phyloP scores from a whole-genome alignment of 2,329 filamentous ascomycete species.

The Pestalotiopsis sp. region DNA sequence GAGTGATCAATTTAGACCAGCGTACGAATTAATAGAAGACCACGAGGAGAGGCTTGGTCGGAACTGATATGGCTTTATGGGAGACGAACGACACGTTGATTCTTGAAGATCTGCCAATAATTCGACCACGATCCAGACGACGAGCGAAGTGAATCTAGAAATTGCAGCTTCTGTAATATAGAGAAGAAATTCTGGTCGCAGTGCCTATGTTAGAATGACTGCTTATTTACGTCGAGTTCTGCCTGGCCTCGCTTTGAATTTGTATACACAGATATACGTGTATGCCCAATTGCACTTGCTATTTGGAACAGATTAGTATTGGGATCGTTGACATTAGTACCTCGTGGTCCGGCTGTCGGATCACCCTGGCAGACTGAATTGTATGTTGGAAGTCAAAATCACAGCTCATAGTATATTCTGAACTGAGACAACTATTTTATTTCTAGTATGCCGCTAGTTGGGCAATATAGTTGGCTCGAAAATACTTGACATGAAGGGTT shows the following conservation, averaged over 20 bases:
- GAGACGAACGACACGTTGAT: background rate
- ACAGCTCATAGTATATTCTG: background rate
- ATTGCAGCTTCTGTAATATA: background rate
- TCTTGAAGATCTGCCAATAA: background rate
- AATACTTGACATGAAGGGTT: background rate
- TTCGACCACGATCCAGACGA: background rate
- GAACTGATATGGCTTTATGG: constrained; percentile 43
- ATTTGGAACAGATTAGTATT: too few relatives aligned
- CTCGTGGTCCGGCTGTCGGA: too few relatives aligned
- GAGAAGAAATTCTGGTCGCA: background rate
- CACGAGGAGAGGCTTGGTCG: constrained; percentile 79
- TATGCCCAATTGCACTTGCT: too few relatives aligned
- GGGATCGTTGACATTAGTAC: too few relatives aligned
- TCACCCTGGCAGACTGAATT: too few relatives aligned
- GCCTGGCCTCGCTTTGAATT: too few relatives aligned
- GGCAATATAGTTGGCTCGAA: background rate
- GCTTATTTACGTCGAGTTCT: background rate
- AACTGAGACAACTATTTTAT: background rate
- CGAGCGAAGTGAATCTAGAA: background rate
- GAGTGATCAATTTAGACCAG: constrained; percentile 60
- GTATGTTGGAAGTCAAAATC: background rate
- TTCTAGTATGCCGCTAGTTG: background rate
- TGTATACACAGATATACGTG: too few relatives aligned
- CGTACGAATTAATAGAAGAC: constrained; percentile 76
- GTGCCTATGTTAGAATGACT: background rate